Evolutionary conservation across 2,329 filamentous ascomycete genomes (phyloP).

Genomic region (Penicillium griseofulvum): DNA sequence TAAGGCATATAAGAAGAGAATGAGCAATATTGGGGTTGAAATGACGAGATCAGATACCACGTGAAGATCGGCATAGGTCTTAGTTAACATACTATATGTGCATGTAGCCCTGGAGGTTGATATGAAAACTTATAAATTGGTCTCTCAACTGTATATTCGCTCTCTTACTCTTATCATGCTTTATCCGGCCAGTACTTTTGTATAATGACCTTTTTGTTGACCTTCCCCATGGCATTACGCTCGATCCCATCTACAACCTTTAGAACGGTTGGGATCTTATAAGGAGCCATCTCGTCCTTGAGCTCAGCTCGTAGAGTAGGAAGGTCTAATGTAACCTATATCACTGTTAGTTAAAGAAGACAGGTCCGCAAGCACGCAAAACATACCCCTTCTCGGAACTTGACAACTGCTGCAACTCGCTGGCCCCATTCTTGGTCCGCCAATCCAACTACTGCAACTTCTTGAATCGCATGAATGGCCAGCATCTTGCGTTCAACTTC

Average conservation of each 20-base stretch:
- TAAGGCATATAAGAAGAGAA: not conserved
- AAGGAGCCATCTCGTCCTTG: slow-evolving; percentile 62
- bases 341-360: not conserved
- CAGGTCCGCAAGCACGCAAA: not conserved
- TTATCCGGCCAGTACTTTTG: slow-evolving; percentile 39
- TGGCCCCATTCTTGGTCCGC: slow-evolving; percentile 55
- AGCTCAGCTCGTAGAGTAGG: slow-evolving; percentile 34
- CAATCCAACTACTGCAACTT: slow-evolving; percentile 56
- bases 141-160: not conserved
- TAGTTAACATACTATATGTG: too few species aligned
- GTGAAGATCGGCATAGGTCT: not conserved
- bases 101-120: too few species aligned
- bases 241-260: slow-evolving; percentile 66
- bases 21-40: slow-evolving; percentile 3
- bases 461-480: slow-evolving; percentile 48
- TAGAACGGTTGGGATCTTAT: slow-evolving; percentile 92
- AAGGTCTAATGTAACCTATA: slow-evolving; percentile 30
- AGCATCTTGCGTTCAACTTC: slow-evolving; percentile 56
- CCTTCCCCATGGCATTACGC: slow-evolving; percentile 80
- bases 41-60: not conserved
- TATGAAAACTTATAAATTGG: too few species aligned
- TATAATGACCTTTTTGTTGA: slow-evolving; percentile 43
- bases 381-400: slow-evolving; percentile 37
- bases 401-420: slow-evolving; percentile 54
- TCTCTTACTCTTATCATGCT: slow-evolving; percentile 2